phyloP scores from a whole-genome alignment of 2,329 filamentous ascomycete genomes.

The Fonsecaea nubica region DNA sequence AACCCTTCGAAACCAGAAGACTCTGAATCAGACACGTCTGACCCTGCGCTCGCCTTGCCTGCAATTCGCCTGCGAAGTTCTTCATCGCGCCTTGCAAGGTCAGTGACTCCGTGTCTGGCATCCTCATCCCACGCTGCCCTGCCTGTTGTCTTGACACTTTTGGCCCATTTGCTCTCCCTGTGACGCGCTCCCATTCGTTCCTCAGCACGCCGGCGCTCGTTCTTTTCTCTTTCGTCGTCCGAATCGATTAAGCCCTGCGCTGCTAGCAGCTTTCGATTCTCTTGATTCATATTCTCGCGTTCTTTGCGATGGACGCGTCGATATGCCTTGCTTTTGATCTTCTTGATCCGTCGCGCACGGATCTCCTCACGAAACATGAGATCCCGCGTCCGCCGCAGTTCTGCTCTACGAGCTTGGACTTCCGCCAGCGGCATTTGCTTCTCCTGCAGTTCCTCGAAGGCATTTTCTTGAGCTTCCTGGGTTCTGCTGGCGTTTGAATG shows the following conservation, averaged over 20 bases:
- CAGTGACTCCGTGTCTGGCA: constrained; percentile 75
- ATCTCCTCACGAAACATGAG: constrained; percentile 87
- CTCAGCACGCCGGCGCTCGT: constrained; percentile 77
- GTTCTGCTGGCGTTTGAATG: constrained; percentile 64
- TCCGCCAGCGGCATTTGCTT: constrained; percentile 76
- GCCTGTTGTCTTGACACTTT: constrained; percentile 78
- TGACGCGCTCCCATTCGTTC: constrained; percentile 86
- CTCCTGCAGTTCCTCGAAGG: constrained; percentile 71
- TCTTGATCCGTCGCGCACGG: constrained; percentile 90
- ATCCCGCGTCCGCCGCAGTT: constrained; percentile 81
- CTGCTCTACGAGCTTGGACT: constrained; percentile 72
- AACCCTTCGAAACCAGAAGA: constrained; percentile 67
- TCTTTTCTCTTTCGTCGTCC: constrained; percentile 68
- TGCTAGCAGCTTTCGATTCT: constrained; percentile 50
- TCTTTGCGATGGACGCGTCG: constrained; percentile 83
- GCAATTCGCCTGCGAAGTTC: constrained; percentile 81
- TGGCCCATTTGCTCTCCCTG: constrained; percentile 90
- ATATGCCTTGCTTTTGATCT: constrained; percentile 98
- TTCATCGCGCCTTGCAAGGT: constrained; percentile 82
- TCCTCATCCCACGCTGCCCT: constrained; percentile 88
- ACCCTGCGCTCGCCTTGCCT: constrained; percentile 69
- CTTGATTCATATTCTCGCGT: constrained; percentile 28
- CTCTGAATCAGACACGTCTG: constrained; percentile 68
- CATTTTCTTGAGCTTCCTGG: constrained; percentile 69
- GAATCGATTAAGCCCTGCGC: constrained; percentile 66